Base-by-base conservation (phyloP, 1,139 yeast genomes). In the Oligophagozyma castellii region DNA sequence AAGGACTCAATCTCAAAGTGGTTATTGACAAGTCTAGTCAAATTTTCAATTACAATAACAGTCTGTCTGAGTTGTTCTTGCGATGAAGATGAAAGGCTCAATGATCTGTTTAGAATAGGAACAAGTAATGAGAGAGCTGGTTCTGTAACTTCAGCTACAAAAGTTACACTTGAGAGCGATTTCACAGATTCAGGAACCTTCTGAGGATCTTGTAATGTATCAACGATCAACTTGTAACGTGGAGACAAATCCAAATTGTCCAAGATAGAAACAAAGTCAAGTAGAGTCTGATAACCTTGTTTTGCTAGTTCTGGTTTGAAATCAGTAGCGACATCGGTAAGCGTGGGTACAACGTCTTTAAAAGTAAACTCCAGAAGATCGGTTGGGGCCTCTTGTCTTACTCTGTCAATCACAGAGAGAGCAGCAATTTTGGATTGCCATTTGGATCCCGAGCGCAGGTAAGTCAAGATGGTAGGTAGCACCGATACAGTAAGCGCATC, bases 61-160 rank as follows among this genome's bases (percentile, higher is more conserved):
- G 96, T 81, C 60, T 84, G 95, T 61, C 98, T 79, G 45, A 89
- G 70, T 56, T 86, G 93, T 51, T 89, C 96, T 59, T 86, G 95
- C 11, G 95, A 76, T 5, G 58, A 52, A 4, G 94, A 77, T 2
- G 93, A 79, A 11, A 93, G 72, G 51, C 80, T 84, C 51, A 89
- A 67, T 2, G 96, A 89, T 54, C 89, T 81, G 55, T 76, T 89
- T 49, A 89, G 68, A 43, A 86, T 86, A 29, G 98, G 98, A 23
- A 83, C 95, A 44, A 89, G 66, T 35, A 89, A 61, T 4, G 96
- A 71, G 42, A 89, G 65, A 5, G 94, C 92, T 5, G 96, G 93
- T 59, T 86, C 96, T 12, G 96, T 89, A 38, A 89, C 98, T 61
- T 89, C 98, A 28, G 98, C 95, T 29, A 89, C 98, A 55, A 89